Evolutionary conservation across 306 rosid species (phyloP).

Genomic region (Cucurbita moschata): DNA sequence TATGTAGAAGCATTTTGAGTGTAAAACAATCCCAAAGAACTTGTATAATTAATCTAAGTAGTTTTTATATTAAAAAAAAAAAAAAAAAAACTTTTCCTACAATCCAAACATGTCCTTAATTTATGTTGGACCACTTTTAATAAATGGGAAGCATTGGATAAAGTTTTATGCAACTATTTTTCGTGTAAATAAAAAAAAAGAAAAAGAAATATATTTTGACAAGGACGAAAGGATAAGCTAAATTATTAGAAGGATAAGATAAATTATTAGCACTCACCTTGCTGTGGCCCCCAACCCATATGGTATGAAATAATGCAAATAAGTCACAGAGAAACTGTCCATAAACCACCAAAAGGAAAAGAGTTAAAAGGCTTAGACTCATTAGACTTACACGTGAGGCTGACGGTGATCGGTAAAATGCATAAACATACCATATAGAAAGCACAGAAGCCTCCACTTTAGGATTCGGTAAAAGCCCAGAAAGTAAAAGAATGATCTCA

Average conservation of each 20-base stretch:
- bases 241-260: not conserved
- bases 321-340: conserved; percentile 35
- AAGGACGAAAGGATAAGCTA: not conserved
- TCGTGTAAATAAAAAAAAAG: too few relatives aligned
- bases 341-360: not conserved
- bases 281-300: conserved; percentile 44
- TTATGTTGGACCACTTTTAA: too few relatives aligned
- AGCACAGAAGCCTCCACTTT: conserved; percentile 49
- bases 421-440: conserved; percentile 30
- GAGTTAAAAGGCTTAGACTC: not conserved
- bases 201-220: not conserved
- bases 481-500: conserved; percentile 42
- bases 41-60: too few relatives aligned
- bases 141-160: too few relatives aligned
- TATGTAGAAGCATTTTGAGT: too few relatives aligned
- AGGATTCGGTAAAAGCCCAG: conserved; percentile 46
- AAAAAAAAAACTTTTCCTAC: too few relatives aligned
- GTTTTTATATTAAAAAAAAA: too few relatives aligned
- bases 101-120: too few relatives aligned
- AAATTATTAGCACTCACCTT: conserved; percentile 23
- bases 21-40: too few relatives aligned
- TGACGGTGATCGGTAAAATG: not conserved
- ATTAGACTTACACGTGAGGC: too few relatives aligned
- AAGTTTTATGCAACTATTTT: too few relatives aligned
- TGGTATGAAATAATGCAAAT: conserved; percentile 40